Conservation (phyloP, 108 stramenopile genomes). For the Schizochytrium sp. region DNA sequence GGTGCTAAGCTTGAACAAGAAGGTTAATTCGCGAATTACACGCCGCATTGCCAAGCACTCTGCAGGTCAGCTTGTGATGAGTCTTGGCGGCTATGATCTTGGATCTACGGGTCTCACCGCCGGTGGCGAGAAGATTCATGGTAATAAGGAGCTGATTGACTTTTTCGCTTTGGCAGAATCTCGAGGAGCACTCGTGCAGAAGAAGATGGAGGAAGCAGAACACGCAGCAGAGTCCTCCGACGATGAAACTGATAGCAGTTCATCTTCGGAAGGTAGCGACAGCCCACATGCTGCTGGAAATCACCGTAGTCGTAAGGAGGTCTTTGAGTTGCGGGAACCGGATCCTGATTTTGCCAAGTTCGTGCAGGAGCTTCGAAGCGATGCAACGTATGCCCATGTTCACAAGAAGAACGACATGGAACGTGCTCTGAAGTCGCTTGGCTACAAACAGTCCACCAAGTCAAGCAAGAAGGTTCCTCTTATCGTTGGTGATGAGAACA, state of each 20-base stretch:
- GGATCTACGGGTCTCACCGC: neutral
- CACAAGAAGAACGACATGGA: slow-evolving; percentile 47
- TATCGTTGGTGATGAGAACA: slow-evolving; percentile 15
- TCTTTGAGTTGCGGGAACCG: slow-evolving; percentile 23
- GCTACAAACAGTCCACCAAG: slow-evolving; percentile 58
- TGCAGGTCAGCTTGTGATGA: neutral
- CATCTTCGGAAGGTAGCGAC: neutral
- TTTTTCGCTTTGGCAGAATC: neutral
- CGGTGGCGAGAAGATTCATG: slow-evolving; percentile 37
- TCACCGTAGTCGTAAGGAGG: neutral
- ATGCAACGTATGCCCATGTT: slow-evolving; percentile 27
- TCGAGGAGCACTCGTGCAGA: neutral
- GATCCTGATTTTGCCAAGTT: slow-evolving; percentile 59
- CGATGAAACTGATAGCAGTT: neutral
- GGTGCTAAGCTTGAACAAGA: slow-evolving; percentile 16
- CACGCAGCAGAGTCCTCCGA: neutral
- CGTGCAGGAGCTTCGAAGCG: slow-evolving; percentile 35
- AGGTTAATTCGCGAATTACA: neutral
- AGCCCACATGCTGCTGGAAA: neutral
- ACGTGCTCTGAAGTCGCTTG: slow-evolving; percentile 38
- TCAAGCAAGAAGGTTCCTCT: slow-evolving; percentile 27
- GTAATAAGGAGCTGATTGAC: slow-evolving; percentile 9
- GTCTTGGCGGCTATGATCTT: slow-evolving; percentile 18
- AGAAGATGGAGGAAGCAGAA: slow-evolving; percentile 30
- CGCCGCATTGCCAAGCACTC: slow-evolving; percentile 13